These are phyloP conservation scores for Mycena sp. DNA, from an alignment of 1,284 basidiomycete species.

Conservation along the genomic window DNA sequence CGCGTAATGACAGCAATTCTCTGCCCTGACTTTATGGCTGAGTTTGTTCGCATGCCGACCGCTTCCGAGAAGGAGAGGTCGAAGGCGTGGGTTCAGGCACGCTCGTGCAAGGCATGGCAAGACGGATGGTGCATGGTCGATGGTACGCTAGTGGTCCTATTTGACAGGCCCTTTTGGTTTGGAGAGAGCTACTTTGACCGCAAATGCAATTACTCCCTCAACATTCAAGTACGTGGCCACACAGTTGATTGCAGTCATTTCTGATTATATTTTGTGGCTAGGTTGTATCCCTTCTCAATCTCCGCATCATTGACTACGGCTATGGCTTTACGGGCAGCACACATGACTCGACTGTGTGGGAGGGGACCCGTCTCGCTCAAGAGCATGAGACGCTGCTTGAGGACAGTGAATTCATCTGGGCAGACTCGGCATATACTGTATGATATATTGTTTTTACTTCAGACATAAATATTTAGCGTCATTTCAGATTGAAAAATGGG, in stretches of 20 bases:
- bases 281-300: constrained; percentile 36
- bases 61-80: constrained; percentile 33
- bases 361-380: constrained; percentile 31
- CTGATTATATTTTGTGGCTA: not conserved
- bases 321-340: constrained; percentile 26
- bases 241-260: not conserved
- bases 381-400: constrained; percentile 38
- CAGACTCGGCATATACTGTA: constrained; percentile 46
- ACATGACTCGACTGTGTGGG: constrained; percentile 23
- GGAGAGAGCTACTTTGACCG: constrained; percentile 49
- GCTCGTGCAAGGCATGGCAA: constrained; percentile 44
- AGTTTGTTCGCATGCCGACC: constrained; percentile 12
- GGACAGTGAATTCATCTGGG: constrained; percentile 44
- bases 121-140: constrained; percentile 49
- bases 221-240: constrained; percentile 40
- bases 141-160: constrained; percentile 47
- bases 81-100: constrained; percentile 42
- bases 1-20: constrained; percentile 30
- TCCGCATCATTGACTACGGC: constrained; percentile 43
- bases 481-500: not conserved
- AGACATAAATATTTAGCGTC: not conserved
- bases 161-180: constrained; percentile 39
- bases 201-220: constrained; percentile 49
- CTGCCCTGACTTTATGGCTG: not conserved
- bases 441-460: not conserved